Evolutionary conservation across 495 filamentous ascomycete genomes (phyloP).

Genomic region (Clohesyomyces aquaticus): DNA sequence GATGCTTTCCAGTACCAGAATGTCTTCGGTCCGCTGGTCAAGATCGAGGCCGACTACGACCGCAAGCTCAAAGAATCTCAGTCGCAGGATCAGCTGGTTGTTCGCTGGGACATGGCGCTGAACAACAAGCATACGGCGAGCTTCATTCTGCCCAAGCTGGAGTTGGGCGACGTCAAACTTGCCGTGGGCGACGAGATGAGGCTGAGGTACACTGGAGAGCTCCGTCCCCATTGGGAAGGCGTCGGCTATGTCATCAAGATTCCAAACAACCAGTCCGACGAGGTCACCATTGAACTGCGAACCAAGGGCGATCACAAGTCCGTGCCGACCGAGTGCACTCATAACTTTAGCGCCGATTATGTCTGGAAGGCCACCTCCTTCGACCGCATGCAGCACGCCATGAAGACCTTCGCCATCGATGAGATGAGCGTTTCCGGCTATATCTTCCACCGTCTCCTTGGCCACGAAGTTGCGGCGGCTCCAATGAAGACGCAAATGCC

Average conservation of each 20-base stretch:
- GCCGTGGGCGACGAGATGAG: slow-evolving; percentile 99
- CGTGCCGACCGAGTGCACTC: slow-evolving; percentile 95
- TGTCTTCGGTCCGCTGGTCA: slow-evolving; percentile 95
- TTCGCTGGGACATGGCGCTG: slow-evolving; percentile 93
- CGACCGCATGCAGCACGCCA: slow-evolving; percentile 97
- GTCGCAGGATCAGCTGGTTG: slow-evolving; percentile 89
- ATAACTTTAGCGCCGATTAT: slow-evolving; percentile 97
- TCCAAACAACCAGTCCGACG: slow-evolving; percentile 98
- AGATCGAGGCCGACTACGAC: slow-evolving; percentile 99
- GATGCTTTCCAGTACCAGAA: slow-evolving; percentile 99
- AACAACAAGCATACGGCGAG: slow-evolving; percentile 98
- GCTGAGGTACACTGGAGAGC: slow-evolving; percentile 91
- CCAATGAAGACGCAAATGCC: slow-evolving; percentile 97
- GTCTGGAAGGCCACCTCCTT: slow-evolving; percentile 99
- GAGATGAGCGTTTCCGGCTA: slow-evolving; percentile 99
- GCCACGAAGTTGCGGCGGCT: slow-evolving; percentile 92
- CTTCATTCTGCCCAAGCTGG: slow-evolving; percentile 94
- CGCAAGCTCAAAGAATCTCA: slow-evolving; percentile 98
- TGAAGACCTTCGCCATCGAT: slow-evolving; percentile 99
- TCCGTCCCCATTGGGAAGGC: slow-evolving; percentile 94
- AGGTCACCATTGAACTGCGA: slow-evolving; percentile 93
- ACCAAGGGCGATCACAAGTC: slow-evolving; percentile 90
- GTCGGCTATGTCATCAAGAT: slow-evolving; percentile 99
- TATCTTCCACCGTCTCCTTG: slow-evolving; percentile 96
- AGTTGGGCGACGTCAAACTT: slow-evolving; percentile 96